These are phyloP conservation scores for Colletotrichum falcatum DNA, from an alignment of 2,329 filamentous ascomycete genomes.

Conservation along the genomic window DNA sequence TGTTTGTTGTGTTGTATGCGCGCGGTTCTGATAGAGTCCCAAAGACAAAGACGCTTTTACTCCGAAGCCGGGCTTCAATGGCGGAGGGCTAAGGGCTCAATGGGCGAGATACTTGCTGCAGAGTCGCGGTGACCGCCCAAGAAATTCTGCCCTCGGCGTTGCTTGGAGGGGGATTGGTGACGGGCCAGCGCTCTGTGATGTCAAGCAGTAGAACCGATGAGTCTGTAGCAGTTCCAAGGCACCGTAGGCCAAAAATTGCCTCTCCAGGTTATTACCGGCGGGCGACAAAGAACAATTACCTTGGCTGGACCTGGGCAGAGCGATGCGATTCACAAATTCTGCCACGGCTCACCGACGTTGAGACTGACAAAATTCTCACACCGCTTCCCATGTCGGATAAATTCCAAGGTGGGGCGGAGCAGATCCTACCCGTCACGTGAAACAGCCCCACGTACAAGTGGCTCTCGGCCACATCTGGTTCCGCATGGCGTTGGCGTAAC, in stretches of 20 bases:
- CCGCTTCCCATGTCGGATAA: slow-evolving; percentile 46
- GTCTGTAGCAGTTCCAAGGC: background rate
- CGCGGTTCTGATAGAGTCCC: background rate
- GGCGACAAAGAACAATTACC: slow-evolving; percentile 24
- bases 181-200: slow-evolving; percentile 18
- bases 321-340: slow-evolving; percentile 49
- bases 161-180: slow-evolving; percentile 29
- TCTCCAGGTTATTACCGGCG: slow-evolving; percentile 27
- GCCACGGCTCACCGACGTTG: slow-evolving; percentile 53
- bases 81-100: slow-evolving; percentile 21
- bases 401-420: slow-evolving; percentile 14
- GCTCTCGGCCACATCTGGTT: background rate
- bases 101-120: slow-evolving; percentile 20
- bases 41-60: background rate
- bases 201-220: background rate
- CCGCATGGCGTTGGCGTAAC: background rate
- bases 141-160: slow-evolving; percentile 36
- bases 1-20: background rate
- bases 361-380: slow-evolving; percentile 53
- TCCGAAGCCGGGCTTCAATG: background rate
- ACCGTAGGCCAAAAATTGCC: slow-evolving; percentile 33
- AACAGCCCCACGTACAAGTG: background rate
- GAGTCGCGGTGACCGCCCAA: slow-evolving; percentile 36
- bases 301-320: slow-evolving; percentile 25
- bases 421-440: slow-evolving; percentile 26